phyloP scores from a whole-genome alignment of 2,329 filamentous ascomycete genomes.

The Capronia americana region DNA sequence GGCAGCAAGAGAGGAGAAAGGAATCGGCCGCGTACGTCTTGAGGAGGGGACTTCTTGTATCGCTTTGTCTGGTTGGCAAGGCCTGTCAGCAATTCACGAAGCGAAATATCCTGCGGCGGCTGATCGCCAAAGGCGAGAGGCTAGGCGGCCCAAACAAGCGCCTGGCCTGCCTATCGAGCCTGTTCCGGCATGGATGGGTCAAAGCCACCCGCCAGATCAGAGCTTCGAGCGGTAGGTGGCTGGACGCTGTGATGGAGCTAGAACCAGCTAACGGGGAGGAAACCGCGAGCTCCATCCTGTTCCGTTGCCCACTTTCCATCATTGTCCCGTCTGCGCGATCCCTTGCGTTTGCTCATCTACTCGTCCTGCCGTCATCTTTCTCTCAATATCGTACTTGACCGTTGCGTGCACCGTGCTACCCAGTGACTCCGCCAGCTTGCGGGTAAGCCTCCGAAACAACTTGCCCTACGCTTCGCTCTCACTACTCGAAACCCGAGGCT shows the following conservation, averaged over 20 bases:
- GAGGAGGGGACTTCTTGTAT: not conserved
- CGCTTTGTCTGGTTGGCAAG: not conserved
- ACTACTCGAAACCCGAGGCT: not conserved
- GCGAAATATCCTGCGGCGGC: conserved; percentile 16
- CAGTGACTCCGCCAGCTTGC: not conserved
- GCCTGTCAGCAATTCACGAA: not conserved
- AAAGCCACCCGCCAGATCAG: conserved; percentile 15
- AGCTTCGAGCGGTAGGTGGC: conserved; percentile 7
- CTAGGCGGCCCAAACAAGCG: conserved; percentile 13
- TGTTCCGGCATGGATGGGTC: conserved; percentile 1
- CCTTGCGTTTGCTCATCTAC: not conserved
- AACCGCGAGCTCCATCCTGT: not conserved
- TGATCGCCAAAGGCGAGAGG: conserved; percentile 24
- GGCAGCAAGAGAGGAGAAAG: not conserved
- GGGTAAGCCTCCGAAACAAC: not conserved
- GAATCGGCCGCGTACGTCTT: not conserved
- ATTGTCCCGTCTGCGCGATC: not conserved
- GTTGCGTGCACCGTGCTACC: not conserved
- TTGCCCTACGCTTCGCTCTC: not conserved
- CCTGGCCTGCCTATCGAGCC: conserved; percentile 4
- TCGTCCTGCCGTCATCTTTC: not conserved
- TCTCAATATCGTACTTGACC: not conserved
- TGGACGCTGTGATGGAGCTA: not conserved
- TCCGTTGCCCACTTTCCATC: conserved; percentile 4
- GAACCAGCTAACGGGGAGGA: not conserved